These are phyloP conservation scores for Ustilago crameri DNA, from an alignment of 1,284 basidiomycete genomes.

Conservation along the genomic window DNA sequence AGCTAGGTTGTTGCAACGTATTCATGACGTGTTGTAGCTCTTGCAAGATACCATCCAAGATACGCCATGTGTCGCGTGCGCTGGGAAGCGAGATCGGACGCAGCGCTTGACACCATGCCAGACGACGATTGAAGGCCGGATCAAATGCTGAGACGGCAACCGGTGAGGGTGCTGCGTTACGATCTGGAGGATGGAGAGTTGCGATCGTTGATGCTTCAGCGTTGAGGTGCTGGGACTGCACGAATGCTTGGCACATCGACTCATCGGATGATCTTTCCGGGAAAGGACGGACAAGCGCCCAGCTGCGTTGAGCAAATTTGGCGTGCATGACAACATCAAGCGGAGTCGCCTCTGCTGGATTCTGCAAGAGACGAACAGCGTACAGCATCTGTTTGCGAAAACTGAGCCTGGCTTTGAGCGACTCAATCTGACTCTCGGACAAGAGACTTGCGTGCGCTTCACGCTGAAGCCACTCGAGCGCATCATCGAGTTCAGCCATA, in stretches of 20 bases:
- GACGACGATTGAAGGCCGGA: slow-evolving; percentile 76
- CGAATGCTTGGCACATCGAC: too few species aligned
- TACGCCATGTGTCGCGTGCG: slow-evolving; percentile 73
- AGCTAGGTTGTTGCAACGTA: slow-evolving; percentile 28
- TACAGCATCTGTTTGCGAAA: slow-evolving; percentile 49
- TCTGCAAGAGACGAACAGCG: slow-evolving; percentile 25
- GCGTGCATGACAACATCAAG: slow-evolving; percentile 46
- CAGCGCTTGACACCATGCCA: slow-evolving; percentile 80
- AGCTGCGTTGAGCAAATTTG: slow-evolving; percentile 37
- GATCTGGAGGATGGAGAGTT: slow-evolving; percentile 20
- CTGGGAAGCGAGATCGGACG: slow-evolving; percentile 74
- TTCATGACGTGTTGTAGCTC: slow-evolving; percentile 72
- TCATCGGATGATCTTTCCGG: background rate
- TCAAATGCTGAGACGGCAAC: slow-evolving; percentile 76
- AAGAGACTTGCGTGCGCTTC: slow-evolving; percentile 7
- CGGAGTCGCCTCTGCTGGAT: slow-evolving; percentile 23
- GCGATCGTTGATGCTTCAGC: background rate
- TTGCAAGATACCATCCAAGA: slow-evolving; percentile 72
- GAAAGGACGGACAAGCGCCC: slow-evolving; percentile 16
- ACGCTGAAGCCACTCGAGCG: slow-evolving; percentile 72
- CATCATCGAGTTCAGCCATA: slow-evolving; percentile 75
- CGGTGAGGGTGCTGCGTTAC: slow-evolving; percentile 69
- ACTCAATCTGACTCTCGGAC: slow-evolving; percentile 4
- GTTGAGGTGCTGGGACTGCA: background rate
- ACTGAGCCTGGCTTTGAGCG: slow-evolving; percentile 29